Conservation (phyloP, 192 early-diverging fungal genomes). For the Gonapodya prolifera region DNA sequence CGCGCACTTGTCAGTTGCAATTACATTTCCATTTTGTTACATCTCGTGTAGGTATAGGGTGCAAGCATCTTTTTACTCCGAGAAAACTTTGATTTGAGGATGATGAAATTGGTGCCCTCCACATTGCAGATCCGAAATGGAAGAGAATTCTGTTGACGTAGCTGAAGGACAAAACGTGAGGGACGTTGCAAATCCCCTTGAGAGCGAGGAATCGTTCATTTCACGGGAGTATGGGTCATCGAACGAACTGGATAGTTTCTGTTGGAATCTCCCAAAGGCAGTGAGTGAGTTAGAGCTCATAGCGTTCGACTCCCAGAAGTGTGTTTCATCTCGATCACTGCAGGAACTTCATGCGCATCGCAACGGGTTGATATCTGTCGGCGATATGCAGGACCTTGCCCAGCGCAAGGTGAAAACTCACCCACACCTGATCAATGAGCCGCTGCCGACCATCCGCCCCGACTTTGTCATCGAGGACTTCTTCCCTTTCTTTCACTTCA, state of each 20-base stretch:
- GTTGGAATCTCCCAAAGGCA: not conserved
- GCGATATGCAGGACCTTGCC: constrained; percentile 23
- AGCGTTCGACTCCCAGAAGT: not conserved
- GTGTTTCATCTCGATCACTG: not conserved
- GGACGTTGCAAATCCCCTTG: too few species aligned
- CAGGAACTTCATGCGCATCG: constrained; percentile 47
- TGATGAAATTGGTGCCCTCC: too few species aligned
- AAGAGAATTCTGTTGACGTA: too few species aligned
- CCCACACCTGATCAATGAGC: constrained; percentile 23
- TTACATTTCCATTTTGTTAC: too few species aligned
- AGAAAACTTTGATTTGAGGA: too few species aligned
- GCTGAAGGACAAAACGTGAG: too few species aligned
- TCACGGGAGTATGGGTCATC: not conserved
- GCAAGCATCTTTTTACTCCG: too few species aligned
- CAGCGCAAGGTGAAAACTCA: constrained; percentile 21
- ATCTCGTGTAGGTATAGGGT: too few species aligned
- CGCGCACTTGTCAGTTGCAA: too few species aligned
- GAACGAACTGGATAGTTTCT: not conserved
- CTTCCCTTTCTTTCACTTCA: constrained; percentile 38
- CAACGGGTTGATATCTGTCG: constrained; percentile 34
- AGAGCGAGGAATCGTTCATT: not conserved
- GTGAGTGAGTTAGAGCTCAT: too few species aligned
- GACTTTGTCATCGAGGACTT: constrained; percentile 28
- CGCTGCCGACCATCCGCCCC: constrained; percentile 18
- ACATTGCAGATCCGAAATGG: too few species aligned